Conservation (phyloP, 2,329 filamentous ascomycete species). For the Xylariaceae sp. region DNA sequence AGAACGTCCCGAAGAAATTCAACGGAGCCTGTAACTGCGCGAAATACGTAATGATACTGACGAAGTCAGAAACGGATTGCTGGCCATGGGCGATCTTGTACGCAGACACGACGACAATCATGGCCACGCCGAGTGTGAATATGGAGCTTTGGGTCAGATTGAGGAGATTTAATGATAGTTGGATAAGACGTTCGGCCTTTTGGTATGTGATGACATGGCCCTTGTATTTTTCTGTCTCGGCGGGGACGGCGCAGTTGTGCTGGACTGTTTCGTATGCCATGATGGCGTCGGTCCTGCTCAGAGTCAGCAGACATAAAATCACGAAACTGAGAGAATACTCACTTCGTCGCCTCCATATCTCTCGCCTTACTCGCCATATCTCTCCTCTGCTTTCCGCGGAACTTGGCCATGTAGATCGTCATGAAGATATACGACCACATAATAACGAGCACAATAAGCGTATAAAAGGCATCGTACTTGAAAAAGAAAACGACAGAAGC, state of each 20-base stretch:
- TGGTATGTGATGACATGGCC: slow-evolving; percentile 53
- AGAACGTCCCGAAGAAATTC: slow-evolving; percentile 54
- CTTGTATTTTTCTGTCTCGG: slow-evolving; percentile 54
- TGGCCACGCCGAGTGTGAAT: slow-evolving; percentile 55
- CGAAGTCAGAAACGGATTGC: slow-evolving; percentile 52
- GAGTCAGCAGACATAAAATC: slow-evolving; percentile 1
- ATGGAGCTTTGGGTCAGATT: slow-evolving; percentile 59
- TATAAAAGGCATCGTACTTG: slow-evolving; percentile 44
- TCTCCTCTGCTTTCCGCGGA: slow-evolving; percentile 39
- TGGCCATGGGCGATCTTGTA: slow-evolving; percentile 55
- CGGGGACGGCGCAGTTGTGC: slow-evolving; percentile 57
- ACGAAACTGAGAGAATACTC: slow-evolving; percentile 5
- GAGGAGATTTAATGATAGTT: slow-evolving; percentile 52
- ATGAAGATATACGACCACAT: slow-evolving; percentile 47
- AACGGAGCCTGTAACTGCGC: slow-evolving; percentile 43
- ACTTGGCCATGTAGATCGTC: slow-evolving; percentile 47
- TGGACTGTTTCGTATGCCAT: slow-evolving; percentile 54
- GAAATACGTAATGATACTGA: slow-evolving; percentile 37
- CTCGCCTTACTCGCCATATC: slow-evolving; percentile 41
- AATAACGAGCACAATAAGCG: slow-evolving; percentile 43
- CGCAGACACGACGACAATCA: slow-evolving; percentile 57
- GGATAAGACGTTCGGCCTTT: slow-evolving; percentile 51
- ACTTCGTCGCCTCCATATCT: slow-evolving; percentile 46
- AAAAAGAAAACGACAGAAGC: slow-evolving; percentile 44
- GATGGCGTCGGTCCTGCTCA: slow-evolving; percentile 40